phyloP scores from a whole-genome alignment of 1,284 basidiomycete genomes.

The Cutaneotrichosporon arboriforme region DNA sequence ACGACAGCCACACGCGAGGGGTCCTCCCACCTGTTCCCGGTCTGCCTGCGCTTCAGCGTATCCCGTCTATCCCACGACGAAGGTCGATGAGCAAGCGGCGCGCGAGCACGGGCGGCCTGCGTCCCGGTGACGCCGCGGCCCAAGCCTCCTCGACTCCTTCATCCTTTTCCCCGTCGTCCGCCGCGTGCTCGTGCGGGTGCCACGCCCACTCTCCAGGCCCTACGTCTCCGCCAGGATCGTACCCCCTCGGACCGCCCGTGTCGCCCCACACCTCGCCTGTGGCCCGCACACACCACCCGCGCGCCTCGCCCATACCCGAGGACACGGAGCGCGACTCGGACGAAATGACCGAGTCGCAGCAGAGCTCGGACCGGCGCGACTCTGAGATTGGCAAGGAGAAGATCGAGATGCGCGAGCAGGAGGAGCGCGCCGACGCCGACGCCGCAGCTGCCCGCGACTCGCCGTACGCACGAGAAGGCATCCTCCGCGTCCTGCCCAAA shows the following conservation, averaged over 20 bases:
- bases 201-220: too few relatives aligned
- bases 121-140: neutral
- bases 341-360: neutral
- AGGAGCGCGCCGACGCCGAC: neutral
- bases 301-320: constrained; percentile 4
- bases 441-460: too few relatives aligned
- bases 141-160: neutral
- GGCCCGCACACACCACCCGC: neutral
- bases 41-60: too few relatives aligned
- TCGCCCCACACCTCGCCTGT: too few relatives aligned
- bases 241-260: too few relatives aligned
- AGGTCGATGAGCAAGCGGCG: too few relatives aligned
- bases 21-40: neutral
- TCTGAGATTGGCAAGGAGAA: neutral
- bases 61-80: too few relatives aligned
- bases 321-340: neutral
- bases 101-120: neutral
- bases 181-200: too few relatives aligned
- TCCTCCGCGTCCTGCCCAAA: neutral
- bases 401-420: neutral
- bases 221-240: too few relatives aligned
- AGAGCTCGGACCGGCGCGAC: neutral
- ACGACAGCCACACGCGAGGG: neutral
- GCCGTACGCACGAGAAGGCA: neutral
- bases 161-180: neutral